Evolutionary conservation across 106 monocot species (phyloP).

Genomic region (Apostasia shenzhenica): DNA sequence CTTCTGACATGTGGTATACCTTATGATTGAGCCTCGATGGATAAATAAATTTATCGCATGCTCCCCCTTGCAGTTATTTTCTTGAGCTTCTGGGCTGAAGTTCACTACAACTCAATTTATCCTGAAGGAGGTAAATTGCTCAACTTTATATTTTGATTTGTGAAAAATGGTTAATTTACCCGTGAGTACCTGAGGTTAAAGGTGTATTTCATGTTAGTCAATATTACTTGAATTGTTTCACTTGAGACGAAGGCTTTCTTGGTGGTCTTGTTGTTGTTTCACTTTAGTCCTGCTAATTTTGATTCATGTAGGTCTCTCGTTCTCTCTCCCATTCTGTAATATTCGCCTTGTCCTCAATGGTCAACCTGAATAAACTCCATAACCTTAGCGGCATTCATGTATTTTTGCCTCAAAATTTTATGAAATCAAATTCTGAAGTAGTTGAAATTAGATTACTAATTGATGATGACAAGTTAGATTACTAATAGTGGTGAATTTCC

Average conservation of each 20-base stretch:
- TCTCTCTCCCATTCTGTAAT: no score
- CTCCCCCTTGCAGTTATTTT: slow-evolving; percentile 35
- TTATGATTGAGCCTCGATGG: not conserved
- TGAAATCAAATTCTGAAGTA: not conserved
- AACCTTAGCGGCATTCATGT: no score
- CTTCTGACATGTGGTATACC: not conserved
- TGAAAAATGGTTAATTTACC: not conserved
- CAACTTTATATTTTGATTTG: not conserved
- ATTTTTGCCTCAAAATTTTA: no score
- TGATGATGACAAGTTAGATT: no score
- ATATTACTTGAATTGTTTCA: not conserved
- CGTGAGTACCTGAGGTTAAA: not conserved
- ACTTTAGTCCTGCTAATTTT: not conserved
- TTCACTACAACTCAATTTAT: slow-evolving; percentile 78
- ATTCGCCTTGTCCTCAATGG: no score
- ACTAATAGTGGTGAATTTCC: not conserved
- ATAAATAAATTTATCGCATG: no score
- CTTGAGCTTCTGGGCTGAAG: slow-evolving; percentile 75
- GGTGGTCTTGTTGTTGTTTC: not conserved
- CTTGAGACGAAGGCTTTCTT: not conserved
- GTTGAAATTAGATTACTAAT: not conserved
- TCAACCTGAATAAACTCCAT: no score
- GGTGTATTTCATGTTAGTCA: no score
- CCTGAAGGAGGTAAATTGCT: slow-evolving; percentile 54
- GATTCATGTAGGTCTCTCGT: no score